Conservation (phyloP, 805 yeast species). For the Blastobotrys attinorum region DNA sequence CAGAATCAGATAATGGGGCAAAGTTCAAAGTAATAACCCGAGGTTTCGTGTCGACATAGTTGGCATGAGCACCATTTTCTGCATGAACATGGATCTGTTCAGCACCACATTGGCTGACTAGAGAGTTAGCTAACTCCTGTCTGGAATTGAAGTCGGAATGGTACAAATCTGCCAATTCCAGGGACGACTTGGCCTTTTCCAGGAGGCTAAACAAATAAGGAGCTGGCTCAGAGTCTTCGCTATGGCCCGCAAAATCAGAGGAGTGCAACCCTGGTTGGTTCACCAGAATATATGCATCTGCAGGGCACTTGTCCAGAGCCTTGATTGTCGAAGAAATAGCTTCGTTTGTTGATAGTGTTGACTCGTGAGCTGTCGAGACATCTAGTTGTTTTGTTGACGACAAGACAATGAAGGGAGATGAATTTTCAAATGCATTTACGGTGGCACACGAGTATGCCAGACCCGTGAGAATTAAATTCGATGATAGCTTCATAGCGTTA, state of each 20-base stretch:
- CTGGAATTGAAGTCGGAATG: neutral
- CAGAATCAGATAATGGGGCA: constrained; percentile 37
- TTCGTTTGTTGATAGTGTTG: neutral
- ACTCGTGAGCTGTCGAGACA: neutral
- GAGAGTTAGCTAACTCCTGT: constrained; percentile 34
- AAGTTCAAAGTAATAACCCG: constrained; percentile 56
- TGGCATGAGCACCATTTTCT: constrained; percentile 37
- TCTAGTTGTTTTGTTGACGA: constrained; percentile 1
- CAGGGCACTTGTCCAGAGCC: constrained; percentile 32
- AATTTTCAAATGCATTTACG: constrained; percentile 3
- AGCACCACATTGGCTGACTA: constrained; percentile 47
- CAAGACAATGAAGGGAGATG: constrained; percentile 1
- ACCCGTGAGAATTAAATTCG: too few species aligned
- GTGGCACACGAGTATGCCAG: neutral
- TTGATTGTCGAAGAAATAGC: constrained; percentile 2
- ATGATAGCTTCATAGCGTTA: too few species aligned
- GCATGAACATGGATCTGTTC: constrained; percentile 35
- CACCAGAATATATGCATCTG: constrained; percentile 51
- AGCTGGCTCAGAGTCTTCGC: constrained; percentile 12
- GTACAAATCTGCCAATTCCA: constrained; percentile 22
- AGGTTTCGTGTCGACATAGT: constrained; percentile 55
- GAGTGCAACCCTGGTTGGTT: constrained; percentile 37
- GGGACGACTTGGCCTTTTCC: constrained; percentile 15
- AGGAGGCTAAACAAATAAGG: constrained; percentile 17
- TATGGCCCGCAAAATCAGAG: constrained; percentile 14